Evolutionary conservation across 352 stramenopile genomes (phyloP), one percentile per base, ranked within the genome.

Genomic region (Globisporangium barbulae): DNA sequence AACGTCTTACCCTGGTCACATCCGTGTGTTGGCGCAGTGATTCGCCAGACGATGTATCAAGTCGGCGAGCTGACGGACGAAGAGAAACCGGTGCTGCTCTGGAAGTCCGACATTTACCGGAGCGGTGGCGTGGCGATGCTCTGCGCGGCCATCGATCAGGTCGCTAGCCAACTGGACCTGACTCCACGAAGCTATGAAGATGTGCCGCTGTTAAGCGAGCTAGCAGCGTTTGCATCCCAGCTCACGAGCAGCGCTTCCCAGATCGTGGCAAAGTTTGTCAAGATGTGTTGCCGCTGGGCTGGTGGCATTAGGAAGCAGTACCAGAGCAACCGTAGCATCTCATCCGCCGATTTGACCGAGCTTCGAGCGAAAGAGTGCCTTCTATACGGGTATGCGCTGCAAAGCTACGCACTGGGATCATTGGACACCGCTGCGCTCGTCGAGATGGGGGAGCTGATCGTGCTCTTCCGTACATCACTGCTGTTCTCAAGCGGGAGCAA

Each of bases 11-110:
- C 70, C 7, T 88, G 77, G 79, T 74, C 67, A 0, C 64, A 83
- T n/a, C 12, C 55, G 5, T 70, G 67, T 30, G 77, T 90, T 5
- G 31, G 47, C 22, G 69, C 48, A 10, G 58, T 88, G 17, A 64
- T 88, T 7, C 70, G 71, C 1, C 79, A 88, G 60, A 70, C 74
- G 13, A 42, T 89, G 17, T 87, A 75, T n/a, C 77, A 88, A 39
- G 57, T 86, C 2, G 79, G 79, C 3, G 42, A 64, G 41, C 50
- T 90, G 1, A 77, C 73, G 1, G 63, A 82, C 33, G 65, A 74
- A n/a, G 30, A 39, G 0, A 21, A 44, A 0, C 73, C 79, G 1
- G 25, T 60, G 2, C 28, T 73, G 0, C 17, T 70, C 0, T 88
- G 81, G 79, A 84, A 84, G 25, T 58, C 45, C 0, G 81, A 88